phyloP scores from a whole-genome alignment of 179 eudicot species.

The Pouteria campechiana region DNA sequence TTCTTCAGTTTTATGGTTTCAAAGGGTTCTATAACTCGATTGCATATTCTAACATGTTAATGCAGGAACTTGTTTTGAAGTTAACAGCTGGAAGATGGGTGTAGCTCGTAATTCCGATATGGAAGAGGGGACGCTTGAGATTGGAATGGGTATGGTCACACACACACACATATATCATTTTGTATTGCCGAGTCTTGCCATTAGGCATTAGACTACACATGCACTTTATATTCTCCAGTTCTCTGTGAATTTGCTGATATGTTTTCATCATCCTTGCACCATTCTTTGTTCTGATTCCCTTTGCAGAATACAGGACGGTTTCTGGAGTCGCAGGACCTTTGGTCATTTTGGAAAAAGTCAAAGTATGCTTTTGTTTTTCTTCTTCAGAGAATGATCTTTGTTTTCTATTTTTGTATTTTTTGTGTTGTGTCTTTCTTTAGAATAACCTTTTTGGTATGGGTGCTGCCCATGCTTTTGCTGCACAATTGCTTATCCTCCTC shows the following conservation, averaged over 20 bases:
- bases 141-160: slow-evolving; percentile 77
- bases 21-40: too few species aligned
- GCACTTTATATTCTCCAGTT: background rate
- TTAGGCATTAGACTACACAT: background rate
- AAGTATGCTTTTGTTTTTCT: slow-evolving; percentile 35
- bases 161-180: background rate
- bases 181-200: background rate
- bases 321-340: slow-evolving; percentile 99
- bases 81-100: slow-evolving; percentile 33
- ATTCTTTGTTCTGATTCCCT: too few species aligned
- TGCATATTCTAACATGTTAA: too few species aligned
- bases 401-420: background rate
- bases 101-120: slow-evolving; percentile 17
- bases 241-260: background rate
- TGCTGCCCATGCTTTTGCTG: too few species aligned
- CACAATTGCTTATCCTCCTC: too few species aligned
- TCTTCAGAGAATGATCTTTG: background rate
- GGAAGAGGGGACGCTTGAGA: slow-evolving; percentile 76
- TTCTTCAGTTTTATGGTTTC: too few species aligned
- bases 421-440: background rate
- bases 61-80: too few species aligned
- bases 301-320: slow-evolving; percentile 87
- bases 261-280: too few species aligned
- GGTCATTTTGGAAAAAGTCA: slow-evolving; percentile 95
- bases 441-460: background rate